These are phyloP conservation scores for Neurospora sp. DNA, from an alignment of 495 filamentous ascomycete species.

Conservation along the genomic window DNA sequence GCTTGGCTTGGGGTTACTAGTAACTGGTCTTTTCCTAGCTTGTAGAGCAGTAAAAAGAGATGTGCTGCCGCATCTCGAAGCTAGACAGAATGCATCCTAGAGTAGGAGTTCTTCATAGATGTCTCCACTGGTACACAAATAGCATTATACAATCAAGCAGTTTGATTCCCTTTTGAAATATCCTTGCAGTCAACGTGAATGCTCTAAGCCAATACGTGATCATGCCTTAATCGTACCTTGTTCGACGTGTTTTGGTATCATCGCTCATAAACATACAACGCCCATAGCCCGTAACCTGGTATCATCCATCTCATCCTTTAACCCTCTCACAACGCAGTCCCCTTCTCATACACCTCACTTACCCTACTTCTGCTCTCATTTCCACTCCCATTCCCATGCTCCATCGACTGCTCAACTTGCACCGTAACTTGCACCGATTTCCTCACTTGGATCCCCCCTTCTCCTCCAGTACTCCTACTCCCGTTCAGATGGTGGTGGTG, in stretches of 20 bases:
- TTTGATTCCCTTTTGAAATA: neutral
- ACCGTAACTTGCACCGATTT: neutral
- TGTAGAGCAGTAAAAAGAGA: neutral
- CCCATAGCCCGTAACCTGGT: neutral
- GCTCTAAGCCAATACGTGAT: neutral
- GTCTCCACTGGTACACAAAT: neutral
- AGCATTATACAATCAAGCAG: neutral
- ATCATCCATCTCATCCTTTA: neutral
- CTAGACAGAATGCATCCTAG: neutral
- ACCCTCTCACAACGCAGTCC: neutral
- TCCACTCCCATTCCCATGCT: neutral
- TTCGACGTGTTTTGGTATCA: neutral
- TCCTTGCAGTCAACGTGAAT: neutral
- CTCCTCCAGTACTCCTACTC: neutral
- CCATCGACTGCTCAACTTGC: neutral
- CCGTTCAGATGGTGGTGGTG: neutral
- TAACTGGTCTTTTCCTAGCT: neutral
- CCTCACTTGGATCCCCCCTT: neutral
- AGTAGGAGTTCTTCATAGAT: neutral
- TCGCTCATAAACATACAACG: neutral
- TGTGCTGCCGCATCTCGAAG: neutral
- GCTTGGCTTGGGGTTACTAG: neutral
- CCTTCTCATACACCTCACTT: neutral
- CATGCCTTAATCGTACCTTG: neutral
- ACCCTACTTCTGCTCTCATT: neutral